Evolutionary conservation across 805 yeast genomes (phyloP), one percentile per base, ranked within the genome.

Genomic region (Pichia occidentalis): DNA sequence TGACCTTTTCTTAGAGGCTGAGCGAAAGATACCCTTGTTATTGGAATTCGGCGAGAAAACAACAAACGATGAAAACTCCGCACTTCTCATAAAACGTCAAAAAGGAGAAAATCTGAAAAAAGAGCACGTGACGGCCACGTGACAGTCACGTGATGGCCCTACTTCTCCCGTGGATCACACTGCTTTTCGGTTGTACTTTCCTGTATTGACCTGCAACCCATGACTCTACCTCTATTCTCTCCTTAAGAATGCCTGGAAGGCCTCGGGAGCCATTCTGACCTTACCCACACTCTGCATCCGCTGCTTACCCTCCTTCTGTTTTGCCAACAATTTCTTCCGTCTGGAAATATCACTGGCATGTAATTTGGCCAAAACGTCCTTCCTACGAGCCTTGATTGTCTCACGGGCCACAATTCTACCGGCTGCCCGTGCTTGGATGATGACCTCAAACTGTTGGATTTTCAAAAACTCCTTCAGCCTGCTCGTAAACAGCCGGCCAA

Each of bases 281-380:
- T 76, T 74, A 11, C 97, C 97, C 11, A 80, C 69, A 12, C 82
- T 68, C 59, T 82, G 81, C 80, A 90, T 70, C 44, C 71, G 72
- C 60, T 83, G 85, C 62, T 92, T 92, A 26, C 98, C 98, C 54
- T 85, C 95, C 59, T 88, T 90, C 54, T 90, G 98, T 51, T 83
- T 81, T 39, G 73, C 85, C 37, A 90, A 65, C 48, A 90, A 69
- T 61, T 90, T 90, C 67, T 87, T 87, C 45, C 95, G 71, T 63
- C 98, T 71, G 0, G 94, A 74, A 24, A 88, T 75, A 65, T 90
- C 98, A 14, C 95, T 79, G 0, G 97, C 98, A 60, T 90, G 97
- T 43, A 92, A 64, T 53, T 78, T 84, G 21, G 92, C 95, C 39
- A 92, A 68, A n/a, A 90, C 98, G 60, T 90, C 97, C 61, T 90